Evolutionary conservation across 768 basidiomycete species (phyloP).

Genomic region (Phylloporus scabripes): DNA sequence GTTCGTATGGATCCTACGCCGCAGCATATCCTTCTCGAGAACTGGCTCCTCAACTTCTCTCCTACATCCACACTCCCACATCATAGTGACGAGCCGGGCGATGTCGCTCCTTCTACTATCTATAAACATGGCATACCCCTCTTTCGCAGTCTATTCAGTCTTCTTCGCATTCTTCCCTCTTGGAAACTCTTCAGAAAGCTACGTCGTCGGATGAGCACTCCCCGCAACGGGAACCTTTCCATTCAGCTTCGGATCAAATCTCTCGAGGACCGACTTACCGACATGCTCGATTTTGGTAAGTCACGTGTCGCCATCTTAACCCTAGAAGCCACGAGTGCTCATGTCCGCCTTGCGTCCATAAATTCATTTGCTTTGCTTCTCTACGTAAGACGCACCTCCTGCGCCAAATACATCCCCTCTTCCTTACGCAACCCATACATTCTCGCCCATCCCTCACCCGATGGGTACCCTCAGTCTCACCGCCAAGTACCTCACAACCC

Average conservation of each 20-base stretch:
- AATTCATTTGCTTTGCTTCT: slow-evolving; percentile 2
- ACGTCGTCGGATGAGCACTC: slow-evolving; percentile 35
- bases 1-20: slow-evolving; percentile 66
- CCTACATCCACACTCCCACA: slow-evolving; percentile 13
- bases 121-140: slow-evolving; percentile 84
- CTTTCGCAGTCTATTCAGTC: slow-evolving; percentile 65
- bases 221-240: slow-evolving; percentile 40
- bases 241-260: slow-evolving; percentile 45
- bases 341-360: slow-evolving; percentile 23
- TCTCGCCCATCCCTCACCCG: slow-evolving; percentile 65
- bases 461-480: slow-evolving; percentile 58
- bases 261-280: slow-evolving; percentile 26
- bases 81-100: slow-evolving; percentile 30
- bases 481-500: slow-evolving; percentile 58
- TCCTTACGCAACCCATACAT: slow-evolving; percentile 50
- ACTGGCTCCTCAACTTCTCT: slow-evolving; percentile 53
- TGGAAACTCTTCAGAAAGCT: slow-evolving; percentile 70
- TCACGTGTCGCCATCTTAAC: slow-evolving; percentile 21
- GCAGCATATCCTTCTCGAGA: slow-evolving; percentile 65
- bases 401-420: slow-evolving; percentile 38
- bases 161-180: slow-evolving; percentile 68
- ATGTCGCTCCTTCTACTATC: slow-evolving; percentile 65
- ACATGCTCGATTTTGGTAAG: slow-evolving; percentile 37
- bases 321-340: slow-evolving; percentile 28
- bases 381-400: slow-evolving; percentile 34